Conservation (phyloP, 495 filamentous ascomycete species). For the Daldinia grandis region DNA sequence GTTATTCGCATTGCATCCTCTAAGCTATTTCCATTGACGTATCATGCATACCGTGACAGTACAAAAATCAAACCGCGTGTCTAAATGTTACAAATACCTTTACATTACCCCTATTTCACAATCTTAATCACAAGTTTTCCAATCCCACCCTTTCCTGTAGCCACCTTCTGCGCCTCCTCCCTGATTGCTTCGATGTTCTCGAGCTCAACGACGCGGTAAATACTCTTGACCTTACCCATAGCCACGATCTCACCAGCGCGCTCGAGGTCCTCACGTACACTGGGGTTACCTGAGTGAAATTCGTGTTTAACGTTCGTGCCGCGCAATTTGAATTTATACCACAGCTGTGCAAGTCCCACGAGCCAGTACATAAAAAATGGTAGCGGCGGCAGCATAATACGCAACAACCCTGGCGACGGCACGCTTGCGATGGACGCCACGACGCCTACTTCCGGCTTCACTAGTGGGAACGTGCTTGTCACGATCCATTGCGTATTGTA, state of each 20-base stretch:
- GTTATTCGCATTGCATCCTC: background rate
- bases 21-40: background rate
- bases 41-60: background rate
- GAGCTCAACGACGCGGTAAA: constrained; percentile 54
- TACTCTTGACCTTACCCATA: constrained; percentile 54
- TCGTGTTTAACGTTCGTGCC: constrained; percentile 52
- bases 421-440: constrained; percentile 54
- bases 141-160: constrained; percentile 61
- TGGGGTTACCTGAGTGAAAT: constrained; percentile 50
- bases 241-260: constrained; percentile 54
- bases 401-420: constrained; percentile 49
- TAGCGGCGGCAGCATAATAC: constrained; percentile 47
- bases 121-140: constrained; percentile 64
- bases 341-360: constrained; percentile 50
- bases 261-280: constrained; percentile 52
- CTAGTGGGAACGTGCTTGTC: constrained; percentile 48
- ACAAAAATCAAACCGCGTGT: background rate
- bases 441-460: constrained; percentile 50
- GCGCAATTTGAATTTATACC: constrained; percentile 48
- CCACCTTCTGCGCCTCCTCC: constrained; percentile 56
- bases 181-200: constrained; percentile 58
- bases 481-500: constrained; percentile 58
- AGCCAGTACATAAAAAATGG: constrained; percentile 47
- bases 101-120: constrained; percentile 9
- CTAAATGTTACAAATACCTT: background rate